Percentiles rank a stretch among this genome's conserved stretches.
phyloP scores from a whole-genome alignment of 31 red algal species.

The Odonthalia washingtoniensis region DNA sequence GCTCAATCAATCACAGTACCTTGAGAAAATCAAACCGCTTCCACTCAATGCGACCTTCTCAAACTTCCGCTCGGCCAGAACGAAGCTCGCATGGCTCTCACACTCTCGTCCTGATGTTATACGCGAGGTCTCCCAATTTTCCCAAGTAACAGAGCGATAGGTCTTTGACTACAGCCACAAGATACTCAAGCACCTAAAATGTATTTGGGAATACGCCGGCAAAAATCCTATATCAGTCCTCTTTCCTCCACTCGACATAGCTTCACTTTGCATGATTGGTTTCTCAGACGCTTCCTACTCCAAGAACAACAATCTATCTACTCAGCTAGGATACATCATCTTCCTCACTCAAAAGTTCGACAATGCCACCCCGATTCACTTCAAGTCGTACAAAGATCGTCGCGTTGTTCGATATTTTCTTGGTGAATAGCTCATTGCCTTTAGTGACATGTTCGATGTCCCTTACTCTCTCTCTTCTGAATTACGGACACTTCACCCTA shows the following conservation, averaged over 20 bases:
- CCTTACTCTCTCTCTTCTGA: too few species aligned
- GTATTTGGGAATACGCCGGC: neutral
- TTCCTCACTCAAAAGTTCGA: neutral
- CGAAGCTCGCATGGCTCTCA: too few species aligned
- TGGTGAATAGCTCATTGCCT: neutral
- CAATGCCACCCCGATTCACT: too few species aligned
- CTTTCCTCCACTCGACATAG: neutral
- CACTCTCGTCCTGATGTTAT: constrained; percentile 12
- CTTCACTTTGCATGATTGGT: constrained; percentile 18
- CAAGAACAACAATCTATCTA: constrained; percentile 21
- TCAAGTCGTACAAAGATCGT: neutral
- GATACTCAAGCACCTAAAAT: constrained; percentile 32
- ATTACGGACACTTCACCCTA: constrained; percentile 11
- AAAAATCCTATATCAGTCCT: neutral
- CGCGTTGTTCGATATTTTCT: neutral
- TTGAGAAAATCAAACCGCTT: constrained; percentile 8
- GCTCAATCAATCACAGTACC: constrained; percentile 16
- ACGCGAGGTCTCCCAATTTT: constrained; percentile 32
- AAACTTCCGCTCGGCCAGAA: neutral
- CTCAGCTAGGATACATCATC: constrained; percentile 50
- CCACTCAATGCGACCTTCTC: neutral
- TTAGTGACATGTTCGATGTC: too few species aligned
- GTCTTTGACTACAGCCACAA: neutral
- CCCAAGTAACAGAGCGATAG: constrained; percentile 27
- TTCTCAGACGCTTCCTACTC: constrained; percentile 47